phyloP scores from a whole-genome alignment of 148 eudicot species.

The Chenopodium suecicum region DNA sequence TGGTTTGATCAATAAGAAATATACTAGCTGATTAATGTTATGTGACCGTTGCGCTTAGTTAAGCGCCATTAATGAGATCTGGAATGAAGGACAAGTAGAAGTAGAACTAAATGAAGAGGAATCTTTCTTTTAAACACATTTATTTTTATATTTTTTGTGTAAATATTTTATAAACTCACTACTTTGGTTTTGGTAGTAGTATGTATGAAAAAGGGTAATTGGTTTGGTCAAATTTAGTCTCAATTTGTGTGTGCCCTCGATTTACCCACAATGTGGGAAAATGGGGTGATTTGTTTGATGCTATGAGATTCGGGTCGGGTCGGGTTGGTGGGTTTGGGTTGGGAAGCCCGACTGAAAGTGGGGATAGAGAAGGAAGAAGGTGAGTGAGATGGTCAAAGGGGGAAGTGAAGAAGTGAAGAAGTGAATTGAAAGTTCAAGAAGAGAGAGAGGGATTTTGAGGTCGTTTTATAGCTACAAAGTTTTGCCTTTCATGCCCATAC shows the following conservation, averaged over 20 bases:
- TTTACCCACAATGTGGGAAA: slow-evolving; percentile 18
- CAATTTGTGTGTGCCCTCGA: neutral
- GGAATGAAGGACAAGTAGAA: neutral
- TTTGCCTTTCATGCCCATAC: neutral
- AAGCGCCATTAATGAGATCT: slow-evolving; percentile 23
- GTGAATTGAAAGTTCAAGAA: slow-evolving; percentile 1
- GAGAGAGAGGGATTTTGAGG: slow-evolving; percentile 16
- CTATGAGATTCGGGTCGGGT: no score
- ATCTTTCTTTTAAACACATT: neutral
- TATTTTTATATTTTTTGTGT: neutral
- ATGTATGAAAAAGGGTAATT: neutral
- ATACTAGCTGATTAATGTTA: no score
- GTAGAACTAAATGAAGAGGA: neutral
- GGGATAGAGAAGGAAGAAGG: neutral
- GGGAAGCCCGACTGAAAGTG: neutral
- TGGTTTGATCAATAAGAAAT: no score
- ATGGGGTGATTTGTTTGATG: neutral
- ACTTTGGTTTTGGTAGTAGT: neutral
- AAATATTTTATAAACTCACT: no score
- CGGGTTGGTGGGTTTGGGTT: neutral
- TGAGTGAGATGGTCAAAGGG: neutral
- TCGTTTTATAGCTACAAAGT: slow-evolving; percentile 6
- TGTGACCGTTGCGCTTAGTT: slow-evolving; percentile 17
- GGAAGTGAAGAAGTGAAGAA: slow-evolving; percentile 9
- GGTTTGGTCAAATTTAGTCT: slow-evolving; percentile 10